Base-by-base conservation (phyloP, 1,284 basidiomycete genomes). In the Uromyces viciae-fabae region DNA sequence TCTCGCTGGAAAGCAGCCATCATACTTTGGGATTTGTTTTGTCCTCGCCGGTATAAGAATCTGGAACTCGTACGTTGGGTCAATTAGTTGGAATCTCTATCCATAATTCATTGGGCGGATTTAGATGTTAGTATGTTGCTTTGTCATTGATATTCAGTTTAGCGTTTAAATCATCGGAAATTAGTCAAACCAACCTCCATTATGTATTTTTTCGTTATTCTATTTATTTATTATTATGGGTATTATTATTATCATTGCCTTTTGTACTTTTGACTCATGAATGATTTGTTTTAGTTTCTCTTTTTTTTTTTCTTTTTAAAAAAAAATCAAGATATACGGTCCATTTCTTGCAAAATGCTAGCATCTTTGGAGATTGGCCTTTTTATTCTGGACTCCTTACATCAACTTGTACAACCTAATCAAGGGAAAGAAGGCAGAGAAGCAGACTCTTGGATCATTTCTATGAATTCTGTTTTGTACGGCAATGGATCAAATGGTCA, bases 391-490 rank as follows among this genome's bases (percentile, higher is more conserved):
- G 97, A 99, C 86, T 94, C 94, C 11, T 89, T 97, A 2, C 86
- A 87, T 42, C 84, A 86, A 36, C 69, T 81, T 7, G 75, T 28
- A 25, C 31, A 28, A 33, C 28, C 42, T n/a, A 28, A 71, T 42
- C 43, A 43, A 36, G 40, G 43, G 64, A 68, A 36, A 31, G 38
- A 73, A 42, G 28, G 31, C 46, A 62, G 60, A 49, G 3, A 68
- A 68, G 42, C 15, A 62, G 68, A 66, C 42, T 78, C 82, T 46
- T 72, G 81, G 0, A 98, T 99, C 83, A 87, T 99, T 82, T 91
- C 92, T 19, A 97, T 98, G 92, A 93, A 94, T 83, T 93, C 93
- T 83, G 95, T 93, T 25, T 91, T 92, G 75, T 97, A 95, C 88
- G 92, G 91, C 85, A 90, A 89, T 75, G 90, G 93, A n/a, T 83